Base-by-base conservation (phyloP, 495 filamentous ascomycete genomes). In the Filosporella fistucella region DNA sequence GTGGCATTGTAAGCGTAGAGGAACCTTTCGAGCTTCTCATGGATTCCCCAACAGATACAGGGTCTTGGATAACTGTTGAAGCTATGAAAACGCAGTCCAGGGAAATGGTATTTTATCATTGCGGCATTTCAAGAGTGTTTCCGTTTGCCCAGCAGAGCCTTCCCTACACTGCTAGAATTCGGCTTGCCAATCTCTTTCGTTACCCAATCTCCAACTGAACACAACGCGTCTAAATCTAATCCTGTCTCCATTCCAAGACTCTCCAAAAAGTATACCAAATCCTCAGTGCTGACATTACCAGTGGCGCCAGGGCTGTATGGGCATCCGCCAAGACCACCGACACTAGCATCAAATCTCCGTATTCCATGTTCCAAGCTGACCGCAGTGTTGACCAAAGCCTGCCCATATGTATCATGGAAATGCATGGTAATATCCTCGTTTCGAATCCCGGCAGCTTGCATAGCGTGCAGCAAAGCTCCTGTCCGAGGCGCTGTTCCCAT, bases 361-460 rank as follows among this genome's bases (percentile, higher is more conserved):
- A 99, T 84, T 0, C 93, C 93, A 45, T 88, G 83, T 65, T 96
- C 91, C 8, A 97, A 68, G 17, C 85, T 84, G 2, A 96, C 85
- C 4, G 89, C 77, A 0, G 85, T 86, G 60, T 98, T 96, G 23
- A 95, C 86, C 44, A 97, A 70, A 7, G 94, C 94, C 68, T 93
- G 86, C 9, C 91, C 94, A 64, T 94, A 99, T 4, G 94, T 99
- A 58, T 98, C 90, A 54, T 97, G 93, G 61, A 96, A 96, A 59
- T 98, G 93, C 64, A 95, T 80, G 1, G 91, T 91, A 1, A 98
- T 56, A 56, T 94, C 89, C 55, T 86, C 82, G 28, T 76, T 84
- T 34, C 81, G 72, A 37, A 97, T 82, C 0, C 90, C 88, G 3
- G 89, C 87, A 4, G 81, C 80, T 18, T 74, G 71, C 58, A 96